phyloP scores from a whole-genome alignment of 2,329 filamentous ascomycete genomes.

The Macroventuria anomochaeta region DNA sequence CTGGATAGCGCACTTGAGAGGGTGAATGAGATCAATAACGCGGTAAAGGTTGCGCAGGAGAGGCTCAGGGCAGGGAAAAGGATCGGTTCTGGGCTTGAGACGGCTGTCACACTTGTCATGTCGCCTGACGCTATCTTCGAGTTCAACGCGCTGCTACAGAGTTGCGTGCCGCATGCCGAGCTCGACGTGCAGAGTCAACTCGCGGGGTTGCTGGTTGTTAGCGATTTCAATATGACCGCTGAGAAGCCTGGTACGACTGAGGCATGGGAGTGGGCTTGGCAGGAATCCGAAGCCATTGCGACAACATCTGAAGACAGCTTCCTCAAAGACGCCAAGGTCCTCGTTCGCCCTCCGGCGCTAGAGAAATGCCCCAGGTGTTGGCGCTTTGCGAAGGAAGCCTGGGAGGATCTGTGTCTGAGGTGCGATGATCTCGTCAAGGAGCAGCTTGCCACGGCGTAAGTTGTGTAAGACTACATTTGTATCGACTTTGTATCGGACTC shows the following conservation, averaged over 20 bases:
- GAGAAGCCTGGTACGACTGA: not conserved
- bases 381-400: constrained; percentile 75
- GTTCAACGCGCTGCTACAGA: not conserved
- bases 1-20: constrained; percentile 38
- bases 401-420: constrained; percentile 72
- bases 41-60: constrained; percentile 79
- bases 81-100: constrained; percentile 82
- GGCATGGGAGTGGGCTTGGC: constrained; percentile 20
- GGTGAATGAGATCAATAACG: constrained; percentile 61
- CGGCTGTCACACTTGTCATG: constrained; percentile 62
- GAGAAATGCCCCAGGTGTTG: constrained; percentile 89
- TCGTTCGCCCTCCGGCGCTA: constrained; percentile 54
- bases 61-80: constrained; percentile 71
- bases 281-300: constrained; percentile 42
- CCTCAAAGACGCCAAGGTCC: constrained; percentile 30
- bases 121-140: not conserved
- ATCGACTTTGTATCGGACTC: not conserved
- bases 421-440: constrained; percentile 71
- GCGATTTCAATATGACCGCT: constrained; percentile 37
- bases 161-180: constrained; percentile 10
- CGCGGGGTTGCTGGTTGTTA: constrained; percentile 53
- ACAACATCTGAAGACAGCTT: constrained; percentile 22
- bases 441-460: too few relatives aligned
- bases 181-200: constrained; percentile 37
- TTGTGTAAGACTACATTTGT: not conserved